Percentiles rank a stretch among this genome's conserved stretches.
Conservation (phyloP, 2,329 filamentous ascomycete genomes). For the Botrytis byssoidea region DNA sequence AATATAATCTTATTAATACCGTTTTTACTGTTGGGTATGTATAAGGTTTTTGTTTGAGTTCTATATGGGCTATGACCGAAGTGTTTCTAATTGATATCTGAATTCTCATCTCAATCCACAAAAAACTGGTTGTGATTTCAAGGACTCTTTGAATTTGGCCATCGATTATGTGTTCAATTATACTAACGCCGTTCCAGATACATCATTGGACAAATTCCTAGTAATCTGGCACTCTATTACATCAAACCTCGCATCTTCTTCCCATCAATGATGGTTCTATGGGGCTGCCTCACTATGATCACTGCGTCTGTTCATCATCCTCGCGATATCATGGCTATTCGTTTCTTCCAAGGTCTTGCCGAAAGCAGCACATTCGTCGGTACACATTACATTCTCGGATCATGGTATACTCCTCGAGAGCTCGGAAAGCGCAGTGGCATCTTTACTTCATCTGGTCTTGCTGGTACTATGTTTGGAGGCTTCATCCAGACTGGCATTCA, state of each 20-base stretch:
- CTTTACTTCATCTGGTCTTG: constrained; percentile 59
- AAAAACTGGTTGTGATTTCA: background rate
- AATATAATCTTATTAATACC: constrained; percentile 53
- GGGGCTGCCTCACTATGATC: constrained; percentile 63
- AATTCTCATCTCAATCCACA: background rate
- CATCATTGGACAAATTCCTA: constrained; percentile 59
- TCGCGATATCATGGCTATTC: constrained; percentile 54
- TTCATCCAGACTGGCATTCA: constrained; percentile 54
- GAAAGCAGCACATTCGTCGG: constrained; percentile 58
- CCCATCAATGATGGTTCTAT: constrained; percentile 61
- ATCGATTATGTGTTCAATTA: background rate
- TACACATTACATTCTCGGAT: constrained; percentile 58
- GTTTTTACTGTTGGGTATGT: constrained; percentile 41
- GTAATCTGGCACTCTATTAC: constrained; percentile 61
- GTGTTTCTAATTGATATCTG: background rate
- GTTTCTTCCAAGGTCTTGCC: constrained; percentile 49
- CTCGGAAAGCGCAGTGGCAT: constrained; percentile 61
- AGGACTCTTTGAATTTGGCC: background rate
- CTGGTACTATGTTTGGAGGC: constrained; percentile 60
- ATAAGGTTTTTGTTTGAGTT: too few relatives aligned
- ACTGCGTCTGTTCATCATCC: constrained; percentile 53
- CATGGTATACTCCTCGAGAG: constrained; percentile 61
- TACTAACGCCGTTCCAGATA: constrained; percentile 31
- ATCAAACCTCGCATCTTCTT: constrained; percentile 63
- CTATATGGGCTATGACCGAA: too few relatives aligned